Percentiles rank a stretch among this genome's conserved stretches.
Evolutionary conservation across 2,329 filamentous ascomycete species (phyloP).

Genomic region (Phyllosticta capitalensis): DNA sequence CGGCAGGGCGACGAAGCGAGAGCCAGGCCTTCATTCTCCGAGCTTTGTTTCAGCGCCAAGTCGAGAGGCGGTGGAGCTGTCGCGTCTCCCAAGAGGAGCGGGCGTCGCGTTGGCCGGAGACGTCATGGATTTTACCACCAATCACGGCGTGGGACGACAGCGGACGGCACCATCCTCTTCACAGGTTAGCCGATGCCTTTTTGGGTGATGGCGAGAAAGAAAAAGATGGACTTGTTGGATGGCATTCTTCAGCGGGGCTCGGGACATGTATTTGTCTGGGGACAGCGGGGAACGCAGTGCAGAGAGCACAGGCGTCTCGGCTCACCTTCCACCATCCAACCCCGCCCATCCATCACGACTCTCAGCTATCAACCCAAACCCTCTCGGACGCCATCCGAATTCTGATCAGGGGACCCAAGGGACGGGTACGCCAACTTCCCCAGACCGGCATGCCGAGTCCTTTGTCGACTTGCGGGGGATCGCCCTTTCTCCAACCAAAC

Average conservation of each 20-base stretch:
- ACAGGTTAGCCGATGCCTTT: neutral
- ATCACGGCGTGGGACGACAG: neutral
- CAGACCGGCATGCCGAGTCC: neutral
- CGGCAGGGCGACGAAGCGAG: neutral
- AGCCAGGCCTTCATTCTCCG: neutral
- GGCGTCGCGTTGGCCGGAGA: conserved; percentile 3
- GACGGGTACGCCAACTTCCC: neutral
- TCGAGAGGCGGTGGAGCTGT: neutral
- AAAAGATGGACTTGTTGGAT: neutral
- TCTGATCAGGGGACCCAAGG: neutral
- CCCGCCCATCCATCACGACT: neutral
- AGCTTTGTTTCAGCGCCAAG: neutral
- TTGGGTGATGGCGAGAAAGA: neutral
- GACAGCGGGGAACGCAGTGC: neutral
- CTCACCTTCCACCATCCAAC: conserved; percentile 2
- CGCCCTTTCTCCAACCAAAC: neutral
- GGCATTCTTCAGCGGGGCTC: neutral
- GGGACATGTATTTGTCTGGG: neutral
- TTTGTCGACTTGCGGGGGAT: neutral
- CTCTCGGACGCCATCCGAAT: neutral
- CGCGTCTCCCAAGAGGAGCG: neutral
- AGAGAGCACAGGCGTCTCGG: neutral
- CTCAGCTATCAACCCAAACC: neutral
- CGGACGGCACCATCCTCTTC: neutral
- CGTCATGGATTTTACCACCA: conserved; percentile 9